Percentiles rank a stretch among this genome's conserved stretches.
These are phyloP conservation scores for Chlorella sp. DNA, from an alignment of 139 green algal species.

Conservation along the genomic window DNA sequence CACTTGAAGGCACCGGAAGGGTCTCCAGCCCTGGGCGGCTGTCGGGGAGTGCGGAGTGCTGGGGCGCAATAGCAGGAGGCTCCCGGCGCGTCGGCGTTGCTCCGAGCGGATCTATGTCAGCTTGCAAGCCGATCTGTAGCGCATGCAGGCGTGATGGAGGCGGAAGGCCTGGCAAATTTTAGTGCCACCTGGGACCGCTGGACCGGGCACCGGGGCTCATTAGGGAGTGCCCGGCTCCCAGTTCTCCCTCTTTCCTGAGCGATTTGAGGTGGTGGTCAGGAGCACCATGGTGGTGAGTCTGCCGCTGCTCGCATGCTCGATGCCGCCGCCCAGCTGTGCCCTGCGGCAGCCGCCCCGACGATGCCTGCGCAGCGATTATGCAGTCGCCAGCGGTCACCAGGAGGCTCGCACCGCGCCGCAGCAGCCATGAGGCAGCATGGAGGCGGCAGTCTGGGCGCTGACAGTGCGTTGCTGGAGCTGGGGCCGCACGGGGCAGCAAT, in stretches of 20 bases:
- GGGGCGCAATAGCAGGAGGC: neutral
- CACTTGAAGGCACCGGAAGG: neutral
- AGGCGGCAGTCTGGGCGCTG: too few species aligned
- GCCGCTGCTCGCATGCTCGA: neutral
- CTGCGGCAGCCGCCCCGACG: too few species aligned
- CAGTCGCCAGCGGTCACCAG: too few species aligned
- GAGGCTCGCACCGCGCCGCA: neutral
- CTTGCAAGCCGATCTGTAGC: neutral
- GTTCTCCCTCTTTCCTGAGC: too few species aligned
- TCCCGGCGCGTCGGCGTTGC: neutral
- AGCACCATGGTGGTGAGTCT: conserved; percentile 17
- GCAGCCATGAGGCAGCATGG: neutral
- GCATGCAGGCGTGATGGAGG: neutral
- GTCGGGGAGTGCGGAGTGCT: neutral
- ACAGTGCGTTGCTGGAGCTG: too few species aligned
- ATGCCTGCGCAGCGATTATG: neutral
- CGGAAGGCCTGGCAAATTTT: too few species aligned
- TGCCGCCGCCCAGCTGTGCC: neutral
- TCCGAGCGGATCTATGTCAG: neutral
- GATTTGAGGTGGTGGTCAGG: neutral
- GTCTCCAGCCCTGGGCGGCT: neutral
- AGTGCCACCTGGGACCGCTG: too few species aligned
- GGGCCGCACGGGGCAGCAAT: neutral
- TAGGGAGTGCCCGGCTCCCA: too few species aligned
- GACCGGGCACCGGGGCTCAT: too few species aligned